Base-by-base conservation (phyloP, 192 early-diverging fungal genomes). In the Entomortierella parvispora region DNA sequence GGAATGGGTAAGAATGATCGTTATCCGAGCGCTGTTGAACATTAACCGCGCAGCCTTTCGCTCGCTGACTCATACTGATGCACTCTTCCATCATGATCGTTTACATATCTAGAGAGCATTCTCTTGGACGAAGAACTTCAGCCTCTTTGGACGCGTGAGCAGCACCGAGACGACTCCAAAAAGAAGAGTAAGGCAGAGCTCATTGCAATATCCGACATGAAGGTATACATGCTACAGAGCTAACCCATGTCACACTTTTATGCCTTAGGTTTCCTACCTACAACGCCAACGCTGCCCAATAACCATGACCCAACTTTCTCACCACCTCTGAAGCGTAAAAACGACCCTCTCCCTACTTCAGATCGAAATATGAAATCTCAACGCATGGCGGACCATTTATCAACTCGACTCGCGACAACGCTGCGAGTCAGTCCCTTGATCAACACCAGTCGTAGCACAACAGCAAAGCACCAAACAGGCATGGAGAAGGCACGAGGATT, bases 241-340 rank as follows among this genome's bases (percentile, higher is more conserved):
- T 60, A 42, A 45, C 7, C 57, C 9, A 43, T 7, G 23, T 3
- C 26, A 25, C n/a, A 9, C 37, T 40, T 53, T 64, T n/a, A 7
- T 23, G 22, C 4, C 28, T 3, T 65, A 72, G 69, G 51, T 8
- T 29, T 46, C n/a, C 2, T 62, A 18, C 74, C 74, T 11, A 17
- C 43, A 12, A 68, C 74, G 10, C 66, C 74, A 10, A 54, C 61
- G n/a, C 12, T 61, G 10, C 44, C 65, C 17, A 67, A 25, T 33
- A 45, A 65, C 11, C 74, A 77, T 22, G 74, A 77, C 32, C 74
- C 74, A 0, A 77, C 60, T 4, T 77, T 77, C 18, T 77, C 74
- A 2, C 61, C 74, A 17, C 74, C 74, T 34, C 55, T 77, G 9
- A 77, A 77, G 15, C 65, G 74, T 20, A 77, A 77, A 34, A 77